These are phyloP conservation scores for Capronia coronata DNA, from an alignment of 2,329 filamentous ascomycete genomes.

Conservation along the genomic window DNA sequence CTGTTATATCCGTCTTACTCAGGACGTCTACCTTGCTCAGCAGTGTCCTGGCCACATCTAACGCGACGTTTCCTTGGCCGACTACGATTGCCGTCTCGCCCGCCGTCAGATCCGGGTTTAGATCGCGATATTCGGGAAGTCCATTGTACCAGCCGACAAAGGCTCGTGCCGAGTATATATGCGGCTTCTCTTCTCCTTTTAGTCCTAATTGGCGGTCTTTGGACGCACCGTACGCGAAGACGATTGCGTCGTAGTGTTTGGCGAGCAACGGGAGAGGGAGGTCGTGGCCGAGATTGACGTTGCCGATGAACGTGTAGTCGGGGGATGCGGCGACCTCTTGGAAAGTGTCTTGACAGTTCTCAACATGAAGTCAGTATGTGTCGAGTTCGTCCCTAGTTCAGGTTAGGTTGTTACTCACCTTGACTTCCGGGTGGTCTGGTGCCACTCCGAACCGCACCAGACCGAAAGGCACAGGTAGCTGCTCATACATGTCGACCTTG, in stretches of 20 bases:
- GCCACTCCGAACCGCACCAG: slow-evolving; percentile 91
- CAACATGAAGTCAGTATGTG: background rate
- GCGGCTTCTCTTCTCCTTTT: slow-evolving; percentile 65
- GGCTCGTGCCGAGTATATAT: slow-evolving; percentile 69
- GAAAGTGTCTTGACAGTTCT: slow-evolving; percentile 92
- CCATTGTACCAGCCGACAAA: slow-evolving; percentile 99
- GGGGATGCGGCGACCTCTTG: slow-evolving; percentile 75
- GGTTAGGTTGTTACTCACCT: slow-evolving; percentile 61
- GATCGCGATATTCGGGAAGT: slow-evolving; percentile 67
- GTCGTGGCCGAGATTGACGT: slow-evolving; percentile 67
- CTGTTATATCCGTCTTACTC: slow-evolving; percentile 79
- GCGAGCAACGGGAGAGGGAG: slow-evolving; percentile 64
- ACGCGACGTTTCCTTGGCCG: slow-evolving; percentile 90
- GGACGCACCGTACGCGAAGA: slow-evolving; percentile 89
- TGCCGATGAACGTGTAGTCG: slow-evolving; percentile 85
- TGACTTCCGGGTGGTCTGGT: slow-evolving; percentile 97
- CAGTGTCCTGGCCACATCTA: slow-evolving; percentile 86
- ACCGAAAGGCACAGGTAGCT: slow-evolving; percentile 84
- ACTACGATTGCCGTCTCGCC: slow-evolving; percentile 82
- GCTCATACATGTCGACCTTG: slow-evolving; percentile 91
- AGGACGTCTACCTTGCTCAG: slow-evolving; percentile 68
- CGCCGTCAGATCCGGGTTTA: slow-evolving; percentile 65
- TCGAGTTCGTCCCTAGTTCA: too few relatives aligned
- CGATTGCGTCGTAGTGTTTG: slow-evolving; percentile 81
- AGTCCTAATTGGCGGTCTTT: slow-evolving; percentile 73